Conservation (phyloP, 345 rosid genomes). For the Citrus glauca region DNA sequence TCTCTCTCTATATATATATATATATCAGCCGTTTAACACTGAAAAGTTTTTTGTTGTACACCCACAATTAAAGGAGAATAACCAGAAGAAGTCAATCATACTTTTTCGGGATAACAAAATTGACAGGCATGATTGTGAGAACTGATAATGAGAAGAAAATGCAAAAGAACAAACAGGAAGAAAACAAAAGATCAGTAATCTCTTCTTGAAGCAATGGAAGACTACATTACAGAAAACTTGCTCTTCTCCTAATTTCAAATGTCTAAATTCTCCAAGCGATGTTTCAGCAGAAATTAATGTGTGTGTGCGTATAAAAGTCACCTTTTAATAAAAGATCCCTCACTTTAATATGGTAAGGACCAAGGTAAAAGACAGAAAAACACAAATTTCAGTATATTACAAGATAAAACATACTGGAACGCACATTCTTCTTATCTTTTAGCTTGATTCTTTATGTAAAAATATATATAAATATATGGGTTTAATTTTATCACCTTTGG, state of each 20-base stretch:
- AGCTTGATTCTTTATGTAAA: no score
- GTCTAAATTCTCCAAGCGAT: background rate
- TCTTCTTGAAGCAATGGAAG: background rate
- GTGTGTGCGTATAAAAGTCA: no score
- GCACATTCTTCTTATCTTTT: no score
- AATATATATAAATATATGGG: background rate
- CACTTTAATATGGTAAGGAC: no score
- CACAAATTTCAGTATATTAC: no score
- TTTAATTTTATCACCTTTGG: conserved; percentile 54
- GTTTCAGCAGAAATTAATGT: background rate
- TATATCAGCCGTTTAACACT: background rate
- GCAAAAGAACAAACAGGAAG: background rate
- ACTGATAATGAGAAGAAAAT: conserved; percentile 1
- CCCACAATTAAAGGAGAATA: background rate
- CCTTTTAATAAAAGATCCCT: no score
- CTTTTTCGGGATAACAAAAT: background rate
- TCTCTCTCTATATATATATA: no score
- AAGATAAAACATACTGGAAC: no score
- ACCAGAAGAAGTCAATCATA: background rate
- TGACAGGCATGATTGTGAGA: background rate
- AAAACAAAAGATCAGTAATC: background rate
- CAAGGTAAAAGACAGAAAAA: no score
- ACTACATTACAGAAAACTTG: background rate
- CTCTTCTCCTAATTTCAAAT: background rate
- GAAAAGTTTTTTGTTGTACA: background rate